These are phyloP conservation scores for Magnolia officinalis DNA, from an alignment of 164 flowering plant genomes.

Conservation along the genomic window DNA sequence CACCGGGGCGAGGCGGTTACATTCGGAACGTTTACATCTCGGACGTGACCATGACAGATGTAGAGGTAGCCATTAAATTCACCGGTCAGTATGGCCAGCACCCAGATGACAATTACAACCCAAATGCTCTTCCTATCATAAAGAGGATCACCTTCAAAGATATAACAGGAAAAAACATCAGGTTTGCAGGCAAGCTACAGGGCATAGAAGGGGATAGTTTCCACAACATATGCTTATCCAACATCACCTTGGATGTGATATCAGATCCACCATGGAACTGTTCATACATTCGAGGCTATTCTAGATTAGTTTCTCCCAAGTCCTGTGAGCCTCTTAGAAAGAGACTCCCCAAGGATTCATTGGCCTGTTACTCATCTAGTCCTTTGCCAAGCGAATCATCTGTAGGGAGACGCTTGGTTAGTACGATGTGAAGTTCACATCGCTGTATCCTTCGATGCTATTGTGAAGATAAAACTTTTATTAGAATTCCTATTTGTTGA, in stretches of 20 bases:
- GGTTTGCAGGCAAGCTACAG: conserved; percentile 51
- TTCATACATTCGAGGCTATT: conserved; percentile 53
- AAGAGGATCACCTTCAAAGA: conserved; percentile 54
- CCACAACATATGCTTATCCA: conserved; percentile 47
- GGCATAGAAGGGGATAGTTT: conserved; percentile 62
- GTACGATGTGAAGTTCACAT: conserved; percentile 13
- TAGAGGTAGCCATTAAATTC: conserved; percentile 43
- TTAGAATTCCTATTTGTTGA: background rate
- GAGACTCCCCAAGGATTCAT: conserved; percentile 33
- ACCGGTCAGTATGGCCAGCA: conserved; percentile 54
- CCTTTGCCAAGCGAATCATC: conserved; percentile 5
- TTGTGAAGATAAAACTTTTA: conserved; percentile 5
- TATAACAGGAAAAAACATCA: conserved; percentile 51
- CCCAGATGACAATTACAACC: conserved; percentile 67
- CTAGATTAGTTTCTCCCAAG: conserved; percentile 56
- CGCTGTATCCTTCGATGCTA: background rate
- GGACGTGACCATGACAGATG: conserved; percentile 38
- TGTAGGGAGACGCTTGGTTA: conserved; percentile 7
- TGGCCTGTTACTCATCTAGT: conserved; percentile 38
- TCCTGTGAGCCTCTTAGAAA: conserved; percentile 42
- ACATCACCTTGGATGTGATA: conserved; percentile 38
- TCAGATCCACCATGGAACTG: conserved; percentile 58
- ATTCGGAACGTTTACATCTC: conserved; percentile 44
- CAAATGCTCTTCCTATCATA: conserved; percentile 54
- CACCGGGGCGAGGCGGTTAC: conserved; percentile 79